These are phyloP conservation scores for Panicum virgatum DNA, from an alignment of 202 grass and related monocot genomes.

Conservation along the genomic window DNA sequence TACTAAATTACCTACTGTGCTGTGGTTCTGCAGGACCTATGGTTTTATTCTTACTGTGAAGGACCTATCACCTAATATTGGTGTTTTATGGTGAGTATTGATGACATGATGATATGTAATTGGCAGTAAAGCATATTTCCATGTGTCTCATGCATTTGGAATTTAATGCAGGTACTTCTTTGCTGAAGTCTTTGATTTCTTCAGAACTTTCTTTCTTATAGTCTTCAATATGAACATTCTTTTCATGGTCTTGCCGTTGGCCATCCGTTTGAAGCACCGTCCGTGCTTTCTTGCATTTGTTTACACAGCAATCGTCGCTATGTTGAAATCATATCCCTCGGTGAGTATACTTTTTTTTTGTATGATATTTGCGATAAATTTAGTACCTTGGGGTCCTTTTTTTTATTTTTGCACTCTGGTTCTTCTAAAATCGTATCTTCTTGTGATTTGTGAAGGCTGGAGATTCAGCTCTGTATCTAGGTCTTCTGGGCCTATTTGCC, in stretches of 20 bases:
- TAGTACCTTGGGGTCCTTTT: not conserved
- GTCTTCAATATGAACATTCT: slow-evolving; percentile 96
- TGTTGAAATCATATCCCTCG: slow-evolving; percentile 96
- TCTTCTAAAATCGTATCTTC: not conserved
- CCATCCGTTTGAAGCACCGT: slow-evolving; percentile 76
- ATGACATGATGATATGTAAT: not conserved
- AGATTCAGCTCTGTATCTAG: slow-evolving; percentile 92
- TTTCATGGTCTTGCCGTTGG: slow-evolving; percentile 91
- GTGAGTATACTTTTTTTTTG: slow-evolving; percentile 53
- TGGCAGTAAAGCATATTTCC: slow-evolving; percentile 25
- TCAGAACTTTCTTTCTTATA: slow-evolving; percentile 93
- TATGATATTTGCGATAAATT: slow-evolving; percentile 12
- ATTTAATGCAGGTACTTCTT: slow-evolving; percentile 94
- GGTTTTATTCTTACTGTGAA: slow-evolving; percentile 92
- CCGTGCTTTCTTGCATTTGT: slow-evolving; percentile 94
- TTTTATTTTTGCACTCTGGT: not conserved
- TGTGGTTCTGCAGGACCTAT: slow-evolving; percentile 74
- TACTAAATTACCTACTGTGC: slow-evolving; percentile 23
- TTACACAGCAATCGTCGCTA: slow-evolving; percentile 67
- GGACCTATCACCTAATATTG: slow-evolving; percentile 94
- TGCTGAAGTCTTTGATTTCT: slow-evolving; percentile 94
- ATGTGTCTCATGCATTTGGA: slow-evolving; percentile 19
- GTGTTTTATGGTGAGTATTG: slow-evolving; percentile 83
- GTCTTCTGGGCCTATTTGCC: slow-evolving; percentile 93
- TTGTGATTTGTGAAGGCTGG: slow-evolving; percentile 56